Conservation (phyloP, 345 rosid species). For the Populus tremula region DNA sequence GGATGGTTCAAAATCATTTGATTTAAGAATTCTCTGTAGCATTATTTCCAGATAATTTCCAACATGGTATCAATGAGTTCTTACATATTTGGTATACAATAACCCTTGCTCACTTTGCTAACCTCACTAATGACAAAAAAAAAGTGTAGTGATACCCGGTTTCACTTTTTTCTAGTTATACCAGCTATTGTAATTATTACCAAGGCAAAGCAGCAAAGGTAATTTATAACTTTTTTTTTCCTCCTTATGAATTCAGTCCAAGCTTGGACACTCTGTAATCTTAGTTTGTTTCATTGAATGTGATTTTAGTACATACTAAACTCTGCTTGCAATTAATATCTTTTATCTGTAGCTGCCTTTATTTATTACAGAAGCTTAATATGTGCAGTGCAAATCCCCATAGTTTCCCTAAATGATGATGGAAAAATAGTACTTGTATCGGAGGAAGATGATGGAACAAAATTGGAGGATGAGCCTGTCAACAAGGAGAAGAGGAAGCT, state of each 20-base stretch:
- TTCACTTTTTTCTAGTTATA: neutral
- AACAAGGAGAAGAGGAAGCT: slow-evolving; percentile 77
- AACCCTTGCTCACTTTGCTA: neutral
- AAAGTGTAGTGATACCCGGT: neutral
- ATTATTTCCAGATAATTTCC: neutral
- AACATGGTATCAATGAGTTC: neutral
- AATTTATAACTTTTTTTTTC: neutral
- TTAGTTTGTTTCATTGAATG: neutral
- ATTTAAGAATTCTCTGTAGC: neutral
- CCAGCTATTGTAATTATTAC: neutral
- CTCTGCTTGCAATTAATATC: neutral
- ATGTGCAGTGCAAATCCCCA: slow-evolving; percentile 74
- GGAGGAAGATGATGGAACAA: slow-evolving; percentile 44
- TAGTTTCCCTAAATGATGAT: slow-evolving; percentile 70
- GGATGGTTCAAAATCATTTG: neutral
- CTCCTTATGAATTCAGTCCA: neutral
- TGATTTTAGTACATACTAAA: neutral
- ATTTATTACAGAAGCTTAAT: slow-evolving; percentile 11
- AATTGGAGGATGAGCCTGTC: slow-evolving; percentile 49
- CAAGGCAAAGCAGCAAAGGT: neutral
- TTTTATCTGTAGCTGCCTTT: slow-evolving; percentile 1
- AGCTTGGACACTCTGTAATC: neutral
- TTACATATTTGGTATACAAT: neutral
- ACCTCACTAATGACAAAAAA: neutral
- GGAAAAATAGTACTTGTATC: slow-evolving; percentile 61